Evolutionary conservation across 345 rosid species (phyloP).

Genomic region (Euphorbia tirucalli): DNA sequence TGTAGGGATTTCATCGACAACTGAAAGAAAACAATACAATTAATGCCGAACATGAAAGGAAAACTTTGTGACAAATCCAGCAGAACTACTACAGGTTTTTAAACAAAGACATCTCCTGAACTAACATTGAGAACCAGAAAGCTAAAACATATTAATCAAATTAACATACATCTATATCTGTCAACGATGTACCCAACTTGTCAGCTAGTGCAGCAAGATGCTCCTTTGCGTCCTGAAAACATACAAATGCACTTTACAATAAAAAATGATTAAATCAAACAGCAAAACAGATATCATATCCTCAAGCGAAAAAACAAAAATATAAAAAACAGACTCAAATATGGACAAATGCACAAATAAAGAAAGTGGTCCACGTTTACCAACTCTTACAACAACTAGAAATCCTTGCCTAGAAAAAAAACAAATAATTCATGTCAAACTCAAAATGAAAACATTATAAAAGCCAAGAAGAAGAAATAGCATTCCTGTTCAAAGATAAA

Average conservation of each 20-base stretch:
- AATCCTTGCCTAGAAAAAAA: background rate
- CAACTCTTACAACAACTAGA: background rate
- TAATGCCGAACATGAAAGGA: conserved; percentile 24
- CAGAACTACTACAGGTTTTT: background rate
- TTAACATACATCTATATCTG: conserved; percentile 74
- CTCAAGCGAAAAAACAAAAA: background rate
- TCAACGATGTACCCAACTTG: conserved; percentile 86
- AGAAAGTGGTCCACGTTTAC: background rate
- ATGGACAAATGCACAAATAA: background rate
- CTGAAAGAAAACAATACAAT: conserved; percentile 52
- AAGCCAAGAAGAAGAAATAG: background rate
- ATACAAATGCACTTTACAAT: background rate
- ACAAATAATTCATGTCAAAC: background rate
- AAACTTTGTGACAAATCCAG: background rate
- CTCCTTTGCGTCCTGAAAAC: conserved; percentile 90
- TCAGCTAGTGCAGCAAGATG: conserved; percentile 92
- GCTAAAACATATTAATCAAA: conserved; percentile 17
- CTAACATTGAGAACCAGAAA: conserved; percentile 23
- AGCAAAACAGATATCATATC: background rate
- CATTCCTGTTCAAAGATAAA: background rate
- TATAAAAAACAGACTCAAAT: background rate
- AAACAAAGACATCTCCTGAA: background rate
- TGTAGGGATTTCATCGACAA: conserved; percentile 62
- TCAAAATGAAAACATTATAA: background rate
- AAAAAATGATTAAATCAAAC: background rate